A percentile compares a stretch with the other conserved stretches of the same genome.
Conservation (phyloP, 179 eudicot genomes). For the Beta macrorhiza region DNA sequence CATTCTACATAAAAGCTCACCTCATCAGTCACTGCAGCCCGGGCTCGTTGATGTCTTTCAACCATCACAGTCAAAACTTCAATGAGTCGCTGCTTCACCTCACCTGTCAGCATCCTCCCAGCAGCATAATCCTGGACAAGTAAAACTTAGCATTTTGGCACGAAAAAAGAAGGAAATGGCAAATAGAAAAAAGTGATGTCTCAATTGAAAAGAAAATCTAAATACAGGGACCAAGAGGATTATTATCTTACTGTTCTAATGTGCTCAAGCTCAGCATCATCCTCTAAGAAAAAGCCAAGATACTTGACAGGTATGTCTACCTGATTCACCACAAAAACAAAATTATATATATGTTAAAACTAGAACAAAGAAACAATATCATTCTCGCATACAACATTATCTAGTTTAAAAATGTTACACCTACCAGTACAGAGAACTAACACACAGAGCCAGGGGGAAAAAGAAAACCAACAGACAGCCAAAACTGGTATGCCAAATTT, state of each 20-base stretch:
- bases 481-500: not conserved
- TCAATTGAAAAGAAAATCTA: not conserved
- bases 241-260: conserved; percentile 53
- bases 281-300: conserved; percentile 88
- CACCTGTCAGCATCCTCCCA: conserved; percentile 92
- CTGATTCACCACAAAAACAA: conserved; percentile 37
- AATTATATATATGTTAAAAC: not conserved
- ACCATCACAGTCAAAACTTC: conserved; percentile 81
- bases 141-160: not conserved
- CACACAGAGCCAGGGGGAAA: not conserved
- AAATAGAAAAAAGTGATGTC: too few relatives aligned
- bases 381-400: not conserved
- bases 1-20: conserved; percentile 29
- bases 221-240: not conserved
- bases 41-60: conserved; percentile 79
- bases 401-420: not conserved
- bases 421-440: not conserved
- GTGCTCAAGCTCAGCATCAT: conserved; percentile 84
- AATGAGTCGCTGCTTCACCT: conserved; percentile 75
- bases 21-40: conserved; percentile 95
- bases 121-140: conserved; percentile 75
- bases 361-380: not conserved
- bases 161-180: not conserved
- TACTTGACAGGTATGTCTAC: conserved; percentile 81
- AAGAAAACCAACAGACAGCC: not conserved